Conservation (phyloP, 2,329 filamentous ascomycete species). For the Dothideomycetes sp. region DNA sequence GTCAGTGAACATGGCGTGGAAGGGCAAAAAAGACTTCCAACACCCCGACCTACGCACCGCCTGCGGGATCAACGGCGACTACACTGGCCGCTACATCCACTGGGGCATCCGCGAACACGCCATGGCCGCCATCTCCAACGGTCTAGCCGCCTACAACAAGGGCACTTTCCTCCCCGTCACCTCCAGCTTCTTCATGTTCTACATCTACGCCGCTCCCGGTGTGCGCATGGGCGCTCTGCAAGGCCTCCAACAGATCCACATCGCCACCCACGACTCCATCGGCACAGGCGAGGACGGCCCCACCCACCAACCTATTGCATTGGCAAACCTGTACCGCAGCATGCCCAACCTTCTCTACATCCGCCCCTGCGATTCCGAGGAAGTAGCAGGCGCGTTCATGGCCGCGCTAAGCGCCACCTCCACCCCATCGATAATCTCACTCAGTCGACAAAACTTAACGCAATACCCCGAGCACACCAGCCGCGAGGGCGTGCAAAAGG, state of each 20-base stretch:
- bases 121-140: constrained; percentile 43
- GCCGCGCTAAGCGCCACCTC: constrained; percentile 28
- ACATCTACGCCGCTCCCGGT: constrained; percentile 26
- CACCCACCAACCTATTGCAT: constrained; percentile 27
- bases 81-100: constrained; percentile 40
- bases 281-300: constrained; percentile 26
- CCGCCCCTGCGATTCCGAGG: constrained; percentile 24
- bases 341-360: constrained; percentile 29
- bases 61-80: constrained; percentile 43
- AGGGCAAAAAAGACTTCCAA: constrained; percentile 41
- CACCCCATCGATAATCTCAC: constrained; percentile 32
- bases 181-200: constrained; percentile 29
- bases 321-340: constrained; percentile 23
- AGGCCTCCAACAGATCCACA: constrained; percentile 24
- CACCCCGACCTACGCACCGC: constrained; percentile 21
- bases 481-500: constrained; percentile 27
- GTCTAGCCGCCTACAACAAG: constrained; percentile 25
- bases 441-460: constrained; percentile 30
- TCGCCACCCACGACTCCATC: constrained; percentile 28
- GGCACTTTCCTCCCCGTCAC: constrained; percentile 26
- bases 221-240: constrained; percentile 28
- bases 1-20: constrained; percentile 27
- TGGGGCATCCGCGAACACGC: constrained; percentile 52
- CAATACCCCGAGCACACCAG: constrained; percentile 26
- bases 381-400: constrained; percentile 31